Conservation (phyloP, 352 stramenopile genomes). For the Phytophthora syringae region DNA sequence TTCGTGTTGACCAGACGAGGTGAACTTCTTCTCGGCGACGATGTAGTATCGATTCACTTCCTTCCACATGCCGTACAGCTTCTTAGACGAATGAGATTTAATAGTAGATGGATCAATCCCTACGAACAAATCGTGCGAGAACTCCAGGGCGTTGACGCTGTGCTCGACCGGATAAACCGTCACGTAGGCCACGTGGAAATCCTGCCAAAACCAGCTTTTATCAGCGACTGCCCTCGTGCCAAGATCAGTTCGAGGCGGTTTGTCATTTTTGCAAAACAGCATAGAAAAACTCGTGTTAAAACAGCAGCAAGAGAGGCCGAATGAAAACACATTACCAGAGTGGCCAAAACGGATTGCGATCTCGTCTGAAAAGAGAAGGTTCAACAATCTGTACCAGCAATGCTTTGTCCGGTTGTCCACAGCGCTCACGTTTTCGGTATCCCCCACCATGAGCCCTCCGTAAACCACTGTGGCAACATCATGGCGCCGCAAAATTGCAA, state of each 20-base stretch:
- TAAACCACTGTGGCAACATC: background rate
- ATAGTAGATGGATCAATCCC: background rate
- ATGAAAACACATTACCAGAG: background rate
- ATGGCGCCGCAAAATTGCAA: background rate
- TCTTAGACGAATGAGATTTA: background rate
- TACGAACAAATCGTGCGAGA: background rate
- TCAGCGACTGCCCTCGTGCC: background rate
- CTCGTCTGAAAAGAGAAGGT: background rate
- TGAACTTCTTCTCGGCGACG: too few relatives aligned
- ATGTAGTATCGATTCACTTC: too few relatives aligned
- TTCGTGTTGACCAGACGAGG: too few relatives aligned
- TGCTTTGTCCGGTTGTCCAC: background rate
- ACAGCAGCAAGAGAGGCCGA: background rate
- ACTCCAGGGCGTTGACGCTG: background rate
- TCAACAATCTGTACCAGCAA: background rate
- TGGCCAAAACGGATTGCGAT: background rate
- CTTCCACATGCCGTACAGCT: too few relatives aligned
- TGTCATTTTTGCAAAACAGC: background rate
- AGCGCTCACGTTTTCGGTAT: background rate
- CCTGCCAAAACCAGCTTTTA: background rate
- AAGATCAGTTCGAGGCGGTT: background rate
- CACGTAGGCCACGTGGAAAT: background rate
- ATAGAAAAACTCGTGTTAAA: background rate
- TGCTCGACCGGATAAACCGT: background rate
- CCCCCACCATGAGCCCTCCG: background rate